Evolutionary conservation across 2,329 filamentous ascomycete species (phyloP).

Genomic region (Parafenestella ontariensis): DNA sequence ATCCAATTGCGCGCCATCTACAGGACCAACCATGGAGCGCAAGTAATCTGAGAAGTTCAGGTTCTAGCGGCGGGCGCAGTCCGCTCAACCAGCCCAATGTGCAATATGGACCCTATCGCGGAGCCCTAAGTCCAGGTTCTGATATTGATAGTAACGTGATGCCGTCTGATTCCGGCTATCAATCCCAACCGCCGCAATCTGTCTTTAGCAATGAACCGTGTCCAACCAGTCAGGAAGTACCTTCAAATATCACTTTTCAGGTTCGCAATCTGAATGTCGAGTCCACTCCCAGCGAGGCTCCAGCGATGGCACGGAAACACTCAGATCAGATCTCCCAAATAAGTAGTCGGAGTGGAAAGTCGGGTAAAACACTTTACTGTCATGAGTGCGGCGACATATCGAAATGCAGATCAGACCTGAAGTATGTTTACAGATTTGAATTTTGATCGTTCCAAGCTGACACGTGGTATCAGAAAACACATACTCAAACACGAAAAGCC

Average conservation of each 20-base stretch:
- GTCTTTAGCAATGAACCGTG: slow-evolving; percentile 39
- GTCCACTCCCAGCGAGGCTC: slow-evolving; percentile 20
- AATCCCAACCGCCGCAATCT: slow-evolving; percentile 37
- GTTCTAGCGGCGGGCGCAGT: slow-evolving; percentile 2
- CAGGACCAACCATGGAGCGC: slow-evolving; percentile 39
- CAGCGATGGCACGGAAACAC: slow-evolving; percentile 15
- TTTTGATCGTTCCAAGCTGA: slow-evolving; percentile 14
- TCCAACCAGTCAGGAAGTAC: slow-evolving; percentile 26
- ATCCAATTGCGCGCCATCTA: slow-evolving; percentile 20
- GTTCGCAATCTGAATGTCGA: slow-evolving; percentile 26
- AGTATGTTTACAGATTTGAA: slow-evolving; percentile 33
- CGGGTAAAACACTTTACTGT: slow-evolving; percentile 26
- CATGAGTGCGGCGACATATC: slow-evolving; percentile 28
- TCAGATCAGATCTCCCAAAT: slow-evolving; percentile 35
- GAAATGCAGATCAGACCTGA: slow-evolving; percentile 48
- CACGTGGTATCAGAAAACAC: slow-evolving; percentile 70
- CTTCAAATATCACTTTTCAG: slow-evolving; percentile 20
- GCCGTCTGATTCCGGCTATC: slow-evolving; percentile 44
- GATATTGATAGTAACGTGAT: slow-evolving; percentile 28
- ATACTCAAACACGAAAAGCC: slow-evolving; percentile 72
- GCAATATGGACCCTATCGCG: slow-evolving; percentile 24
- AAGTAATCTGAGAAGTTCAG: slow-evolving; percentile 23
- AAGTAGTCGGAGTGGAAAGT: slow-evolving; percentile 32
- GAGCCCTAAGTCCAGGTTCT: slow-evolving; percentile 20
- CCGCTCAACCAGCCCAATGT: slow-evolving; percentile 14